Percentiles rank a stretch among this genome's conserved stretches.
Evolutionary conservation across 1,284 basidiomycete genomes (phyloP).

Genomic region (Pyrrhoderma lamaoense): DNA sequence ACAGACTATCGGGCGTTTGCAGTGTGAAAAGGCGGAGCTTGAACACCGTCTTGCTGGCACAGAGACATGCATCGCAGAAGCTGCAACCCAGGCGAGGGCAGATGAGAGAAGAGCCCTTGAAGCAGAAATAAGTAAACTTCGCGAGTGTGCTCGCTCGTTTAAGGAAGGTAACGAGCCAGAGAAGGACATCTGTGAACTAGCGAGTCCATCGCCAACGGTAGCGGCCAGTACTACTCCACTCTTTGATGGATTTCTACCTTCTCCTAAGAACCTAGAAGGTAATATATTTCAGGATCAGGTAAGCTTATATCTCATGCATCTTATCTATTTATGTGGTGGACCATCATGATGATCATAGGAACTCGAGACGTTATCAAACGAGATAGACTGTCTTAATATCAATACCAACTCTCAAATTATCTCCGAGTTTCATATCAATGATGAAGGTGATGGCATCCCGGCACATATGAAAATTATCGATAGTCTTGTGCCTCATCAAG

Average conservation of each 20-base stretch:
- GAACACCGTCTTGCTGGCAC: conserved; percentile 23
- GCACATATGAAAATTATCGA: conserved; percentile 4
- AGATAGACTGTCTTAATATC: conserved; percentile 12
- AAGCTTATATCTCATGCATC: too few species aligned
- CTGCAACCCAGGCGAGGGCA: neutral
- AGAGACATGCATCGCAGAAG: conserved; percentile 3
- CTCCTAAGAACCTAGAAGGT: neutral
- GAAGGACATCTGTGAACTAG: conserved; percentile 26
- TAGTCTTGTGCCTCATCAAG: neutral
- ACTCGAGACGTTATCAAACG: conserved; percentile 10
- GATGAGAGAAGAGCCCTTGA: conserved; percentile 20
- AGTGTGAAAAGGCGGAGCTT: conserved; percentile 32
- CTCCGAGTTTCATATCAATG: too few species aligned
- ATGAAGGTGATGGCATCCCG: neutral
- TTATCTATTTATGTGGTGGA: neutral
- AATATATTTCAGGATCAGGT: conserved; percentile 5
- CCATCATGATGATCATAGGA: conserved; percentile 1
- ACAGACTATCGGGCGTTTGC: conserved; percentile 40
- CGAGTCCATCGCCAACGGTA: neutral
- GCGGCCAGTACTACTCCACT: conserved; percentile 11
- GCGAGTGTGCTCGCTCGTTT: conserved; percentile 34
- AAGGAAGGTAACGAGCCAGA: conserved; percentile 20
- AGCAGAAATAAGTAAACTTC: conserved; percentile 32
- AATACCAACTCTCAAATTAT: conserved; percentile 1
- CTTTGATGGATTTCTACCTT: conserved; percentile 5